Evolutionary conservation across 2,329 filamentous ascomycete genomes (phyloP).

Genomic region (Xylaria sp.): DNA sequence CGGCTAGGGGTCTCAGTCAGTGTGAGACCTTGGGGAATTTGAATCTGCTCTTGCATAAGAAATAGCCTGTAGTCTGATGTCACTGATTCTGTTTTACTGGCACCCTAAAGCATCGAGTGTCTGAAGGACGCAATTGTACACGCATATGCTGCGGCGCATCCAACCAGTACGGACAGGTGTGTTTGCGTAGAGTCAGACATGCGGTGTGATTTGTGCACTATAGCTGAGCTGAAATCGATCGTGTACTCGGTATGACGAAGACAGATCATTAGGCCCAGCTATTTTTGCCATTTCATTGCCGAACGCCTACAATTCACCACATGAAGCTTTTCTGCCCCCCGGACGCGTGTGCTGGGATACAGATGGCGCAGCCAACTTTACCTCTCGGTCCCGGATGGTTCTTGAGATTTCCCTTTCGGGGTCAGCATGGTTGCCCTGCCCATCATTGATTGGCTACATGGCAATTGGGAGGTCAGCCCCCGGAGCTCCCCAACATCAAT

Average conservation of each 20-base stretch:
- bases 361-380: constrained; percentile 8
- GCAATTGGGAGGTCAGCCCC: constrained; percentile 16
- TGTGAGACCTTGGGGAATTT: neutral
- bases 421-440: constrained; percentile 13
- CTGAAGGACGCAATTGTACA: constrained; percentile 13
- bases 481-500: constrained; percentile 36
- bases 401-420: constrained; percentile 25
- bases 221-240: constrained; percentile 6
- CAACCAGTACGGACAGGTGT: neutral
- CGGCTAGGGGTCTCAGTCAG: neutral
- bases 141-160: neutral
- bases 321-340: constrained; percentile 6
- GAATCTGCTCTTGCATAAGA: neutral
- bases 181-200: neutral
- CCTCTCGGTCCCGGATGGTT: constrained; percentile 32
- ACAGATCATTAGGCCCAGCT: neutral
- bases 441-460: constrained; percentile 30
- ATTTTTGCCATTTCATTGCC: neutral
- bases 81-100: neutral
- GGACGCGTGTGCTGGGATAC: constrained; percentile 26
- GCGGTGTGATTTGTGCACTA: neutral
- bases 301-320: neutral
- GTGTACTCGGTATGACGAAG: constrained; percentile 7
- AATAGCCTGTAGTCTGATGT: neutral
- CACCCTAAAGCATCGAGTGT: neutral